phyloP scores from a whole-genome alignment of 140 eudicot genomes.

The Oenanthe javanica region DNA sequence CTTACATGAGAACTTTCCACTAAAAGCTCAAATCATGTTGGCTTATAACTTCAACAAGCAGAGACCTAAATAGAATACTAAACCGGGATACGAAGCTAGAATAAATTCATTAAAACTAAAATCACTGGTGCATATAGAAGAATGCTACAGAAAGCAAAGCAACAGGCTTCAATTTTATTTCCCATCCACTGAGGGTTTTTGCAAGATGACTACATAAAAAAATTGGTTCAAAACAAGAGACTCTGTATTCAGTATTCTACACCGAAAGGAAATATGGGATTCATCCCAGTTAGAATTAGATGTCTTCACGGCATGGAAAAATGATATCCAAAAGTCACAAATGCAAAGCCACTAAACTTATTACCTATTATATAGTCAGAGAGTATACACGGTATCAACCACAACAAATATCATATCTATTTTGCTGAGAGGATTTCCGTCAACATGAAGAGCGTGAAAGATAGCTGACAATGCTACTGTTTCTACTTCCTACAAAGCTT shows the following conservation, averaged over 20 bases:
- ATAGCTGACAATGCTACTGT: background rate
- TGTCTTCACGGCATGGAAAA: background rate
- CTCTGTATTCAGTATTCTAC: background rate
- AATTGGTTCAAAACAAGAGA: background rate
- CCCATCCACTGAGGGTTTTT: conserved; percentile 14
- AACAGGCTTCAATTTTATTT: background rate
- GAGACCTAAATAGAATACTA: background rate
- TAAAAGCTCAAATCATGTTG: background rate
- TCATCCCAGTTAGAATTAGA: background rate
- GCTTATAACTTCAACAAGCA: background rate
- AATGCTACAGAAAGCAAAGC: conserved; percentile 9
- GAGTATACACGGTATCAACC: background rate
- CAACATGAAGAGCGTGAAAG: conserved; percentile 1
- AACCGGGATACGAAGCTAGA: background rate
- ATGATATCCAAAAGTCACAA: background rate
- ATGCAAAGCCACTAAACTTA: background rate
- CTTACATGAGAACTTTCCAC: background rate
- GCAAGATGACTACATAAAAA: conserved; percentile 18
- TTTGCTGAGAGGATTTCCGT: background rate
- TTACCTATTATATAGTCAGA: background rate
- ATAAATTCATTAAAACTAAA: background rate
- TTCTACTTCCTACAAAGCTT: conserved; percentile 14
- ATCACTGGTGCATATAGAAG: background rate
- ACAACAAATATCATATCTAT: background rate
- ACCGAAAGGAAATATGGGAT: background rate